phyloP scores from a whole-genome alignment of 1,139 yeast genomes.

The Fermentozyma sake region DNA sequence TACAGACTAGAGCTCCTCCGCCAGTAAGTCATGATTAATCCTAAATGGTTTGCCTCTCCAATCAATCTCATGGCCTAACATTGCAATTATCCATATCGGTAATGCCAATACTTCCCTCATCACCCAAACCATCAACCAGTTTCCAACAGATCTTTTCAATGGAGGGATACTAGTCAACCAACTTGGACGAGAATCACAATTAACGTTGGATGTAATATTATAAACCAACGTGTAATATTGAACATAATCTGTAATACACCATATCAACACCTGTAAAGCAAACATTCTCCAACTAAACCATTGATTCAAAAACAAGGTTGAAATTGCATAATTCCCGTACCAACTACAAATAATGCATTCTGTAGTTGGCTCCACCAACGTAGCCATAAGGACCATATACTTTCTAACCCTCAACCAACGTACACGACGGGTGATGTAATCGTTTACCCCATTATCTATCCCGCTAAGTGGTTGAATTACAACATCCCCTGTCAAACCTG shows the following conservation, averaged over 20 bases:
- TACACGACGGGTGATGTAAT: slow-evolving; percentile 64
- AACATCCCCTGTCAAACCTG: slow-evolving; percentile 74
- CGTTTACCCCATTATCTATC: slow-evolving; percentile 38
- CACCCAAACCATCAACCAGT: slow-evolving; percentile 50
- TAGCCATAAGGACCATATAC: slow-evolving; percentile 84
- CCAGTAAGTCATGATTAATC: slow-evolving; percentile 71
- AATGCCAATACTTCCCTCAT: slow-evolving; percentile 70
- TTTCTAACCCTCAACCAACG: slow-evolving; percentile 89
- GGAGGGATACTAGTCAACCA: slow-evolving; percentile 10
- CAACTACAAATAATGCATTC: slow-evolving; percentile 68
- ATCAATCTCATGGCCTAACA: slow-evolving; percentile 70
- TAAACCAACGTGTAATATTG: slow-evolving; percentile 50
- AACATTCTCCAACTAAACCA: slow-evolving; percentile 36
- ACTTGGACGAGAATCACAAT: not conserved
- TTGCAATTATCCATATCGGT: slow-evolving; percentile 81
- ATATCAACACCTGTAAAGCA: slow-evolving; percentile 50
- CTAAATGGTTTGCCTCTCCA: slow-evolving; percentile 82
- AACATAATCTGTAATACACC: slow-evolving; percentile 62
- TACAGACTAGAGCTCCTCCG: slow-evolving; percentile 52
- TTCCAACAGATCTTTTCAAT: slow-evolving; percentile 9
- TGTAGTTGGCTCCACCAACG: slow-evolving; percentile 82
- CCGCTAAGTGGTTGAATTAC: slow-evolving; percentile 76
- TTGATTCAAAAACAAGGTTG: slow-evolving; percentile 38
- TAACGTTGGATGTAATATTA: slow-evolving; percentile 13
- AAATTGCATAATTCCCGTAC: slow-evolving; percentile 60